Base-by-base conservation (phyloP, 257 asterid genomes). In the Primulina tabacum region DNA sequence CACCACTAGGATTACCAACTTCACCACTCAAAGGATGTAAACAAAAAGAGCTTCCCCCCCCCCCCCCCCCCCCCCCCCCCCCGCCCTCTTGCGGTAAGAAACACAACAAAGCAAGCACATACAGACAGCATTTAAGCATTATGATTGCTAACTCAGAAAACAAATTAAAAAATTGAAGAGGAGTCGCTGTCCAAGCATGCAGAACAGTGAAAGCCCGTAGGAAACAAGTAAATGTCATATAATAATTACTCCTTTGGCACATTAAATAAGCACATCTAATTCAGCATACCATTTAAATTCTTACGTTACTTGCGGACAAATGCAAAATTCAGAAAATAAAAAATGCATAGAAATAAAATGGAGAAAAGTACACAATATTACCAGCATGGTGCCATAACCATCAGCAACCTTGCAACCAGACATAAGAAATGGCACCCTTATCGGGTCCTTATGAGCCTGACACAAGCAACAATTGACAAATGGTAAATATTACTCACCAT, bases 401-500 rank as follows among this genome's bases (percentile, higher is more conserved):
- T 93, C 98, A 47, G 97, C 97, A 64, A 93, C 89, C 86, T 93
- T 93, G 88, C 97, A 90, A 57, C 98, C 98, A 8, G 98, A 87
- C 96, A 93, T 87, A 59, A 93, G 88, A 76, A 90, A 93, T 35
- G 98, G 98, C 60, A 87, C 66, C 77, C 75, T 89, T 33, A 85
- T 86, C 40, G 88, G 70, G 76, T 93, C 96, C 85, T 93, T 93
- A 69, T 86, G 94, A 73, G 83, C 95, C 98, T 93, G 76, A 72
- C 50, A 60, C 56, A 60, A 61, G 40, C 32, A 77, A 20, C 53
- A 43, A 43, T 43, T 2, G 53, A 43, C 53, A 43, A 12, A 43
- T 43, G 17, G 53, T 5, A 43, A 43, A 43, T n/a, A 43, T 11
- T 6, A 3, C 4, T 3, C 6, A 43, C 6, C n/a, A 12, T 43